Evolutionary conservation across 139 green algal genomes (phyloP).

Genomic region (Klebsormidium nitens): DNA sequence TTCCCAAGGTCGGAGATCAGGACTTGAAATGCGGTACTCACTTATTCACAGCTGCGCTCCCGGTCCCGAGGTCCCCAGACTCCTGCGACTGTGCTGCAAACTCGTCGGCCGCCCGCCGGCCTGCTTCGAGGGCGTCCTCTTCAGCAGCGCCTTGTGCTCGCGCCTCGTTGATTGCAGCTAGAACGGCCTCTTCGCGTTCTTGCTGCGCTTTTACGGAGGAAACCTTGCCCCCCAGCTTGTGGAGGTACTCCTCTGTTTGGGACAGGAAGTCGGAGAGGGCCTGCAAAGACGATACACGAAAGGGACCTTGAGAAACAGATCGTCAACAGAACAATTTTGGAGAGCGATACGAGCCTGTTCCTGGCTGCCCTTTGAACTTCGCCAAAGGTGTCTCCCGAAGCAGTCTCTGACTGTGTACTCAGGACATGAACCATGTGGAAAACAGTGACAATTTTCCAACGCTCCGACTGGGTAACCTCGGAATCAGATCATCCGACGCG

Average conservation of each 20-base stretch:
- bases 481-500: too few relatives aligned
- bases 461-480: too few relatives aligned
- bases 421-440: too few relatives aligned
- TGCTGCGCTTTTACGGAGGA: conserved; percentile 60
- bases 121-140: conserved; percentile 61
- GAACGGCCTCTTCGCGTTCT: conserved; percentile 50
- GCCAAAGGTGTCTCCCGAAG: too few relatives aligned
- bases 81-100: too few relatives aligned
- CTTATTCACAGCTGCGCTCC: conserved; percentile 18
- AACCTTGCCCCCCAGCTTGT: conserved; percentile 81
- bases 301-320: too few relatives aligned
- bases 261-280: conserved; percentile 44
- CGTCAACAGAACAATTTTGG: too few relatives aligned
- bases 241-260: conserved; percentile 92
- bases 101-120: conserved; percentile 50
- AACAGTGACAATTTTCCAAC: too few relatives aligned
- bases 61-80: not conserved
- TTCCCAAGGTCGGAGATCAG: too few relatives aligned
- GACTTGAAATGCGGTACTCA: conserved; percentile 10
- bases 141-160: conserved; percentile 17
- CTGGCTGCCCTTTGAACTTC: too few relatives aligned
- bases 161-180: not conserved
- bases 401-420: too few relatives aligned
- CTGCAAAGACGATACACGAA: not conserved
- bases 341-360: too few relatives aligned